Conservation (phyloP, 805 yeast species). For the Candida silvicultrix region DNA sequence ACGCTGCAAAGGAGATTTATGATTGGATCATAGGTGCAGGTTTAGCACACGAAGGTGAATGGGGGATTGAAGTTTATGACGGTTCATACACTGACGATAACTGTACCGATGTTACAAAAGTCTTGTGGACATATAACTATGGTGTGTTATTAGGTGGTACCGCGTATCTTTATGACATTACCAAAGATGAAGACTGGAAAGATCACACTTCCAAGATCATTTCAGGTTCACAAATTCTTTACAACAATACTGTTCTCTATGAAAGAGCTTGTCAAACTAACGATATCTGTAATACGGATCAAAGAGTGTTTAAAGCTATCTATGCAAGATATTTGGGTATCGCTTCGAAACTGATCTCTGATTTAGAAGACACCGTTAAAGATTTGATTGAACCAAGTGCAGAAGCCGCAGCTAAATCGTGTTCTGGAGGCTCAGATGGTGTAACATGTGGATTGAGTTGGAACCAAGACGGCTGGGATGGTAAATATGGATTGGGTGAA, state of each 20-base stretch:
- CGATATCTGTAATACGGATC: slow-evolving; percentile 62
- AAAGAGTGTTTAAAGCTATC: slow-evolving; percentile 68
- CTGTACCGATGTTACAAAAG: slow-evolving; percentile 42
- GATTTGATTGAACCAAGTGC: slow-evolving; percentile 45
- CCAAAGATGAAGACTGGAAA: slow-evolving; percentile 46
- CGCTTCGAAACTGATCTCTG: slow-evolving; percentile 50
- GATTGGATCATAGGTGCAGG: slow-evolving; percentile 50
- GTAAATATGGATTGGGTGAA: slow-evolving; percentile 68
- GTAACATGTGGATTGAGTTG: slow-evolving; percentile 74
- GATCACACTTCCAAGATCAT: slow-evolving; percentile 38
- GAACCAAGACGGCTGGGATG: slow-evolving; percentile 55
- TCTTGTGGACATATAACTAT: slow-evolving; percentile 67
- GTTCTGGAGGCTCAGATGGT: slow-evolving; percentile 69
- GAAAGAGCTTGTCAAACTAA: slow-evolving; percentile 56
- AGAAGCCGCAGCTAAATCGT: slow-evolving; percentile 59
- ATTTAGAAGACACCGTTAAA: slow-evolving; percentile 34
- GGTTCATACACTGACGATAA: slow-evolving; percentile 48
- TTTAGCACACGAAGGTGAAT: slow-evolving; percentile 32
- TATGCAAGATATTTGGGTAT: slow-evolving; percentile 58
- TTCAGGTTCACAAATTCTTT: slow-evolving; percentile 40
- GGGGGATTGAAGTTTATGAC: slow-evolving; percentile 40
- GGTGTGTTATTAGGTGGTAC: slow-evolving; percentile 65
- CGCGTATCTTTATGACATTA: slow-evolving; percentile 62
- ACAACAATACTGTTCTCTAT: slow-evolving; percentile 44
- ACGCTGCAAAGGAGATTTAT: slow-evolving; percentile 48